Evolutionary conservation across 345 rosid genomes (phyloP).

Genomic region (Isatis tinctoria): DNA sequence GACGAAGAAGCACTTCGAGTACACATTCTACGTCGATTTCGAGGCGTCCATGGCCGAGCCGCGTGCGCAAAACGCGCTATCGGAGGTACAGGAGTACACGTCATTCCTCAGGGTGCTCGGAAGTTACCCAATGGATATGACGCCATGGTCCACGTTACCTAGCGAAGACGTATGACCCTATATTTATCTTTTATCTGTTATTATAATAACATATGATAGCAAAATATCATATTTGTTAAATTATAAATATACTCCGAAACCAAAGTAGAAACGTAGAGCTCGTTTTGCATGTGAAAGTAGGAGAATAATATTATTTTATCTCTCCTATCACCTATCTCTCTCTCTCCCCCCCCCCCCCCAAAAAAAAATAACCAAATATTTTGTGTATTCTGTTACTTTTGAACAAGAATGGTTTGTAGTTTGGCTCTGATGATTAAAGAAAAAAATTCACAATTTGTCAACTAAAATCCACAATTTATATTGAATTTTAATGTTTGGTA

Average conservation of each 20-base stretch:
- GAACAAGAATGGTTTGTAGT: conserved; percentile 10
- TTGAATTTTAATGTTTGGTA: not conserved
- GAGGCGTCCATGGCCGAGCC: conserved; percentile 97
- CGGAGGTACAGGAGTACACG: conserved; percentile 98
- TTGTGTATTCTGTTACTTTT: not conserved
- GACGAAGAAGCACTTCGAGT: conserved; percentile 88
- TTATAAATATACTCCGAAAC: not conserved
- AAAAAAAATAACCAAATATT: not conserved
- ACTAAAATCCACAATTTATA: not conserved
- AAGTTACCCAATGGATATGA: conserved; percentile 99
- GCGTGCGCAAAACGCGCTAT: conserved; percentile 91
- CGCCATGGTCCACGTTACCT: conserved; percentile 75
- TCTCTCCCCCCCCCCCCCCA: too few relatives aligned
- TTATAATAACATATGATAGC: conserved; percentile 1
- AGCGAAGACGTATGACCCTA: conserved; percentile 22
- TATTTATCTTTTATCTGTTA: not conserved
- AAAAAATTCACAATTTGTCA: not conserved
- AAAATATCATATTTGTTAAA: conserved; percentile 7
- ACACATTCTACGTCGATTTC: conserved; percentile 83
- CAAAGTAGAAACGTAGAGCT: conserved; percentile 9
- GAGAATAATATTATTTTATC: conserved; percentile 17
- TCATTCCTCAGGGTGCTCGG: conserved; percentile 95
- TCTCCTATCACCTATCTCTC: not conserved
- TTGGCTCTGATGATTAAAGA: not conserved
- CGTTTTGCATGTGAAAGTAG: conserved; percentile 23